These are phyloP conservation scores for Fusarium scirpi DNA, from an alignment of 2,329 filamentous ascomycete genomes.

Conservation along the genomic window DNA sequence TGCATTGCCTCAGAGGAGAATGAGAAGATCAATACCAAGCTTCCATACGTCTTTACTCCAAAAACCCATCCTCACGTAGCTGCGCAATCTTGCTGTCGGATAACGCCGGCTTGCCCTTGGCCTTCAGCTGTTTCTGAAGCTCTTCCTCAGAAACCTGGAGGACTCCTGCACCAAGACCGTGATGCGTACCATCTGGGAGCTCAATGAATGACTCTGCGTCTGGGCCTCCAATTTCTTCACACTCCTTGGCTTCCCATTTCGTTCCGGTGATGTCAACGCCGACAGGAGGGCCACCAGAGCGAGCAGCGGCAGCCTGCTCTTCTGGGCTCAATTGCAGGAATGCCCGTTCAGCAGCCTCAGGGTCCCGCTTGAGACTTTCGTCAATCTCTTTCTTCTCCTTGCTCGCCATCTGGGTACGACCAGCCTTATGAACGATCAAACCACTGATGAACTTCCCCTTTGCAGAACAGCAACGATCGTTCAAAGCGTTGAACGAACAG, in stretches of 20 bases:
- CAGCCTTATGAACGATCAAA: too few species aligned
- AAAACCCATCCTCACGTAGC: neutral
- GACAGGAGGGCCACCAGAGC: accelerated
- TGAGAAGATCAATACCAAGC: too few species aligned
- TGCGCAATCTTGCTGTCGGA: neutral
- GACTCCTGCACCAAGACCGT: neutral
- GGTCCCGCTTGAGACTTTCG: neutral
- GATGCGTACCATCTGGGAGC: neutral
- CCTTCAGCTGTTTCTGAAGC: neutral
- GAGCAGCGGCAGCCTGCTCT: neutral
- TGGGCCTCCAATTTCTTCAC: neutral
- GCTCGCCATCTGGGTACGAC: neutral
- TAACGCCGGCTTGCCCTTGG: neutral
- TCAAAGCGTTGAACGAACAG: too few species aligned
- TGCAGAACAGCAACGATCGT: too few species aligned
- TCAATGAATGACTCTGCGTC: neutral
- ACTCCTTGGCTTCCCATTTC: neutral
- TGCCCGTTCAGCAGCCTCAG: too few species aligned
- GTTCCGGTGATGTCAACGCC: neutral
- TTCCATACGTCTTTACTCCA: too few species aligned
- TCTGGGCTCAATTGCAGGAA: neutral
- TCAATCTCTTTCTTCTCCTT: neutral
- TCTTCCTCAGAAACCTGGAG: neutral
- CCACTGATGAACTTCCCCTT: accelerated
- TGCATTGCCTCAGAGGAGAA: accelerated